A percentile compares a stretch with the other conserved stretches of the same genome.
These are phyloP conservation scores for Graphiopsis chlorocephala DNA, from an alignment of 2,329 filamentous ascomycete genomes.

Conservation along the genomic window DNA sequence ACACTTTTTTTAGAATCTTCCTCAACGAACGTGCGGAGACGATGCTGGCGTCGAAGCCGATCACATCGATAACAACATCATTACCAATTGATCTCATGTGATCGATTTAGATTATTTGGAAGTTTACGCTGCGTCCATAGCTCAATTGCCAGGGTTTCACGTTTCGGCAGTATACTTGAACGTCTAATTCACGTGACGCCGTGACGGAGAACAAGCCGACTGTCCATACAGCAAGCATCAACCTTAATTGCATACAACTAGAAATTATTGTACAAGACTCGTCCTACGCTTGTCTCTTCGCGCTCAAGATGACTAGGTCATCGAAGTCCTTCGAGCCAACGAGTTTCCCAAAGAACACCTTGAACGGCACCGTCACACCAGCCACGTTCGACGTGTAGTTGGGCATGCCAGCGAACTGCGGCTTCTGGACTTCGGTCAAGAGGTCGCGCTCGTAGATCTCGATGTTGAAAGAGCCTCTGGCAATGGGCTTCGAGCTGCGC, in stretches of 20 bases:
- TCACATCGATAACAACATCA: not conserved
- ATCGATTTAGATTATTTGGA: not conserved
- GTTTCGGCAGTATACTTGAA: not conserved
- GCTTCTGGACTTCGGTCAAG: conserved; percentile 16
- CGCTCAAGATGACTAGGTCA: conserved; percentile 24
- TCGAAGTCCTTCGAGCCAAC: conserved; percentile 14
- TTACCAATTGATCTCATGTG: not conserved
- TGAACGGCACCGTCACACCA: conserved; percentile 21
- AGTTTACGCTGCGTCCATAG: not conserved
- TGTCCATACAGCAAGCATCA: not conserved
- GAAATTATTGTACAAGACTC: not conserved
- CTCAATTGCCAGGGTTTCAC: not conserved
- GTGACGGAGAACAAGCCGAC: not conserved
- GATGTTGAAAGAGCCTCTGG: conserved; percentile 15
- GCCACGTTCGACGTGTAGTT: conserved; percentile 24
- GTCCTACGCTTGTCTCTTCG: conserved; percentile 7
- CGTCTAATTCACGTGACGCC: conserved; percentile 5
- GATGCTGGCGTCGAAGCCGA: not conserved
- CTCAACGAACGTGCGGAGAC: not conserved
- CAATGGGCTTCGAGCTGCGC: conserved; percentile 19
- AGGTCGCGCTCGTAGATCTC: conserved; percentile 26
- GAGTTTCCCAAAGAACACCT: conserved; percentile 16
- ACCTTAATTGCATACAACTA: not conserved
- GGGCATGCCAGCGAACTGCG: conserved; percentile 14
- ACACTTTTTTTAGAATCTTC: conserved; percentile 13